A percentile compares a stretch with the other conserved stretches of the same genome.
Evolutionary conservation across 164 flowering plant species (phyloP).

Genomic region (Akebia trifoliata): DNA sequence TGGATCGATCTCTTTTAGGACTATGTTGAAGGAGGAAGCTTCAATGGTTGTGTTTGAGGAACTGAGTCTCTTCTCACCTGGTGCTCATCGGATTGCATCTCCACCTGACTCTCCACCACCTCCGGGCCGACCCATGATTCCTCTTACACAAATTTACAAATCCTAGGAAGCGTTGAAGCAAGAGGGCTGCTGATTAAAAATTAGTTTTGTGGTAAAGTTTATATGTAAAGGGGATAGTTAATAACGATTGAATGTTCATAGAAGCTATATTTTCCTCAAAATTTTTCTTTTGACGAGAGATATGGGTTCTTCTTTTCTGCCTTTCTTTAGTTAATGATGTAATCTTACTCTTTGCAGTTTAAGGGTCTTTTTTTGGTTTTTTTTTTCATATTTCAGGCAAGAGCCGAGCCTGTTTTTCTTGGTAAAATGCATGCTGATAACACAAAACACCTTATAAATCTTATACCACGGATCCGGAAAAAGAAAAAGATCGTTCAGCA

Average conservation of each 20-base stretch:
- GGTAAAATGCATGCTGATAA: no score
- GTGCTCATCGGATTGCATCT: slow-evolving; percentile 14
- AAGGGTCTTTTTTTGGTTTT: no score
- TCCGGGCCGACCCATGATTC: slow-evolving; percentile 29
- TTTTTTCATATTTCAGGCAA: no score
- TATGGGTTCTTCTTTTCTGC: no score
- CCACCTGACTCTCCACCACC: slow-evolving; percentile 31
- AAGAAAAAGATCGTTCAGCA: no score
- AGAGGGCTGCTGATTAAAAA: slow-evolving; percentile 6
- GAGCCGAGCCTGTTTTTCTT: no score
- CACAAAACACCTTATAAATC: no score
- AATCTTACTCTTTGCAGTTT: no score
- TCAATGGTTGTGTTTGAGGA: slow-evolving; percentile 31
- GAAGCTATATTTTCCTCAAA: no score
- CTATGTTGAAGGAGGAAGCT: slow-evolving; percentile 45
- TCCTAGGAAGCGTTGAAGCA: background rate
- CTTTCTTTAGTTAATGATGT: no score
- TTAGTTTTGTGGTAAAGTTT: slow-evolving; percentile 23
- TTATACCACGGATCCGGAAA: no score
- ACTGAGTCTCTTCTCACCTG: slow-evolving; percentile 27
- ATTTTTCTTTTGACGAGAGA: no score
- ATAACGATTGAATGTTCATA: slow-evolving; percentile 24
- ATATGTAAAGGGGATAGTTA: slow-evolving; percentile 21
- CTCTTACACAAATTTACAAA: slow-evolving; percentile 9
- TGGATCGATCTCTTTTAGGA: slow-evolving; percentile 81